Percentiles rank a stretch among this genome's conserved stretches.
These are phyloP conservation scores for Peronospora belbahrii DNA, from an alignment of 352 stramenopile species.

Conservation along the genomic window DNA sequence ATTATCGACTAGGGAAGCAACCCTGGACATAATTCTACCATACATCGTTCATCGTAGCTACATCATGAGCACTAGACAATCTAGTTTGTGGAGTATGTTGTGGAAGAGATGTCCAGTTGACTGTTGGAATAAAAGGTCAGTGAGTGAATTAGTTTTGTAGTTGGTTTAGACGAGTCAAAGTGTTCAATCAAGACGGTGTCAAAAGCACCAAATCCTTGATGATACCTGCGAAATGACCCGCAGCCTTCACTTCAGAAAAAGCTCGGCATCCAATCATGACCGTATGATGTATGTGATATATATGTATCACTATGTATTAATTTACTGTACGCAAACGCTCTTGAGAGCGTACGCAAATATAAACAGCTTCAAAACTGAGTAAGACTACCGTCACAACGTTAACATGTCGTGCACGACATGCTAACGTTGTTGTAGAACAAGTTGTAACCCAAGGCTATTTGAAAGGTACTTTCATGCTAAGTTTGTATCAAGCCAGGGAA, in stretches of 20 bases:
- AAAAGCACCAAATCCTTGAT: constrained; percentile 13
- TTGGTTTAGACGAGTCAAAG: constrained; percentile 1
- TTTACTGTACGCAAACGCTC: no score
- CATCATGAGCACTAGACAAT: background rate
- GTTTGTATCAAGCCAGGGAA: no score
- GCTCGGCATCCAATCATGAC: background rate
- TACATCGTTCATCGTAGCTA: background rate
- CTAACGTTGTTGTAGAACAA: no score
- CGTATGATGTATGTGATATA: background rate
- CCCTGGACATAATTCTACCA: background rate
- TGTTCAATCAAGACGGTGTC: constrained; percentile 13
- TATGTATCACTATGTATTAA: no score
- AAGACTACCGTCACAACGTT: no score
- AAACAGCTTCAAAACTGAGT: background rate
- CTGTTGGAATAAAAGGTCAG: no score
- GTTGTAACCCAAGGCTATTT: no score
- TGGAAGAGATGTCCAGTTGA: no score
- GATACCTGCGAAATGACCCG: constrained; percentile 18
- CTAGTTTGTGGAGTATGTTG: no score
- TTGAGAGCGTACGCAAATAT: background rate
- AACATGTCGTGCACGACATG: no score
- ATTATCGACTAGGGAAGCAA: constrained; percentile 3
- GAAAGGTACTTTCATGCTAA: no score
- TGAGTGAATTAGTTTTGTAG: no score
- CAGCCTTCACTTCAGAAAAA: constrained; percentile 14